A percentile compares a stretch with the other conserved stretches of the same genome.
Evolutionary conservation across 192 early-diverging fungal genomes (phyloP).

Genomic region (Backusella luteola): DNA sequence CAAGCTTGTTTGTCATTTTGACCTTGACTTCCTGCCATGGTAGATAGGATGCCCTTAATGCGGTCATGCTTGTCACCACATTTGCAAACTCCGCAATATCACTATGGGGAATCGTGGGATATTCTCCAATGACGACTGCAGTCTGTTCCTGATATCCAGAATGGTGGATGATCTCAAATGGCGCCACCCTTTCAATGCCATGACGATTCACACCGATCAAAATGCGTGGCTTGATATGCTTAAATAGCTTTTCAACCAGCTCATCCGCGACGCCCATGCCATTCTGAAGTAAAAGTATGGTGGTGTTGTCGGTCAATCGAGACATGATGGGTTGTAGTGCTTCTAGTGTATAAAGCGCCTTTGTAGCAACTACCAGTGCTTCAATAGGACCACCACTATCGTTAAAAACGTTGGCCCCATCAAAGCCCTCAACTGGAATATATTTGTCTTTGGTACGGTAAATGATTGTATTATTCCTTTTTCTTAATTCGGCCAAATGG

Average conservation of each 20-base stretch:
- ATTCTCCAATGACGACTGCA: conserved; percentile 6
- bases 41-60: conserved; percentile 27
- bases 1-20: conserved; percentile 54
- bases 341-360: conserved; percentile 54
- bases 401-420: neutral
- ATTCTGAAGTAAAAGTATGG: conserved; percentile 61
- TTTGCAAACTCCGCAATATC: neutral
- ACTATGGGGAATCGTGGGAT: neutral
- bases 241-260: conserved; percentile 16
- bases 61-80: conserved; percentile 4
- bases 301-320: conserved; percentile 42
- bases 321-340: conserved; percentile 43
- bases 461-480: conserved; percentile 8
- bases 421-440: neutral
- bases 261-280: conserved; percentile 60
- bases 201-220: conserved; percentile 29
- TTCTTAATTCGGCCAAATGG: conserved; percentile 6
- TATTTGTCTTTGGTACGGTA: conserved; percentile 6
- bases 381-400: conserved; percentile 33
- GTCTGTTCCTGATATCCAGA: conserved; percentile 21
- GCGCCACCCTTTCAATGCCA: conserved; percentile 17
- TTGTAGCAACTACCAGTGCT: conserved; percentile 56
- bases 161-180: conserved; percentile 28
- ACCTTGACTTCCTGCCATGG: conserved; percentile 45
- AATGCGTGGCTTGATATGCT: neutral